Evolutionary conservation across 2,329 filamentous ascomycete genomes (phyloP).

Genomic region (Truncatella angustata): DNA sequence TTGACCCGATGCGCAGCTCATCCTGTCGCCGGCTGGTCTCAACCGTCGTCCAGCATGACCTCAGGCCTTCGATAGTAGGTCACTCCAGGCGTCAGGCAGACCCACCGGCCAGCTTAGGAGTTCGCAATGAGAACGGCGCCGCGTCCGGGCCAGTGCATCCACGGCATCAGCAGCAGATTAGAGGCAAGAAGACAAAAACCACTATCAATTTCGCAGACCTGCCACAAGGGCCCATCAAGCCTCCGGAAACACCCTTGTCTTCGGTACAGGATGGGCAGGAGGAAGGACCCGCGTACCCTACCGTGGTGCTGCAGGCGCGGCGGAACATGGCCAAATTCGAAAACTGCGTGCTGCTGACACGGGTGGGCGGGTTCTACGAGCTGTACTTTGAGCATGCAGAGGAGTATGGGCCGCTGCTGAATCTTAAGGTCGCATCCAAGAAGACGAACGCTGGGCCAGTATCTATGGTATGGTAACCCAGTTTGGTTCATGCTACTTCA

Average conservation of each 20-base stretch:
- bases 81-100: background rate
- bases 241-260: constrained; percentile 29
- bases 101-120: background rate
- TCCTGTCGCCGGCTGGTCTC: constrained; percentile 7
- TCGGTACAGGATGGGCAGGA: constrained; percentile 25
- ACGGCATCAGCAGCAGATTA: background rate
- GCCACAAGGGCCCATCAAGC: constrained; percentile 53
- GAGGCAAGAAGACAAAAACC: constrained; percentile 8
- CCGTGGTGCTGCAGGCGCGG: constrained; percentile 82
- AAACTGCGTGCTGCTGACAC: constrained; percentile 86
- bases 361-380: constrained; percentile 96
- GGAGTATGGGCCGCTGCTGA: constrained; percentile 80
- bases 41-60: background rate
- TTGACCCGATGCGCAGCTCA: background rate
- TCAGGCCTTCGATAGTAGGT: background rate
- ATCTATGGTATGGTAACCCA: constrained; percentile 73
- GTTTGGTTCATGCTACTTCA: constrained; percentile 13
- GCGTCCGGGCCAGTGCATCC: background rate
- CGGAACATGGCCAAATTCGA: constrained; percentile 89
- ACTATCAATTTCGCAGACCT: constrained; percentile 54
- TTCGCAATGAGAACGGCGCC: background rate
- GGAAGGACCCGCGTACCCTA: constrained; percentile 65
- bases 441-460: constrained; percentile 77
- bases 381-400: constrained; percentile 96
- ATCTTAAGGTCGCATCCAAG: constrained; percentile 80